These are phyloP conservation scores for Neurospora terricola DNA, from an alignment of 495 filamentous ascomycete species.

Conservation along the genomic window DNA sequence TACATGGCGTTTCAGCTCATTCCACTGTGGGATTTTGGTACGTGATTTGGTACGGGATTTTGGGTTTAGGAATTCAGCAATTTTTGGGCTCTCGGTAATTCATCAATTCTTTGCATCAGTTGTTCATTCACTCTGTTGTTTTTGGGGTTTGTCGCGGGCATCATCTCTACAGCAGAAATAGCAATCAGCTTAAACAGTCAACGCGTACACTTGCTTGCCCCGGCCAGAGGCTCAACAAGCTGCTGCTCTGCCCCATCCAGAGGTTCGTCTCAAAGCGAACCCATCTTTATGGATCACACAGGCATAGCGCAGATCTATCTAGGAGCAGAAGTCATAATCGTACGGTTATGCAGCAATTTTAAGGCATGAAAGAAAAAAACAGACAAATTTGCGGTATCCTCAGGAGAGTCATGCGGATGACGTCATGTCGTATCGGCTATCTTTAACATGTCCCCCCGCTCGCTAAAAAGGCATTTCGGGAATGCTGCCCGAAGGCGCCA, in stretches of 20 bases:
- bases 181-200: background rate
- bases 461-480: background rate
- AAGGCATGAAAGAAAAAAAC: background rate
- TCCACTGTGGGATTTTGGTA: background rate
- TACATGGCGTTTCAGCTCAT: background rate
- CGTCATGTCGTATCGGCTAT: background rate
- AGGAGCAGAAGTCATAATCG: background rate
- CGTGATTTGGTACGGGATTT: background rate
- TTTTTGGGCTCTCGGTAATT: too few relatives aligned
- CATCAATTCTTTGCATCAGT: too few relatives aligned
- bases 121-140: background rate
- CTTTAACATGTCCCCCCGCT: background rate
- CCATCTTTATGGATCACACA: background rate
- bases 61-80: too few relatives aligned
- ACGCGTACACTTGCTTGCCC: background rate
- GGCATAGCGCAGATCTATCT: background rate
- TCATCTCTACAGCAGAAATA: background rate
- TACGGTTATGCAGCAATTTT: background rate
- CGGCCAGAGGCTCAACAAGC: background rate
- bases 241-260: background rate
- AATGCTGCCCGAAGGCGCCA: background rate
- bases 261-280: background rate
- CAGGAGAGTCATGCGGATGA: background rate
- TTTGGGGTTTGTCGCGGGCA: background rate
- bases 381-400: background rate